Evolutionary conservation across 2,329 filamentous ascomycete genomes (phyloP).

Genomic region (Epichloe coenophiala): DNA sequence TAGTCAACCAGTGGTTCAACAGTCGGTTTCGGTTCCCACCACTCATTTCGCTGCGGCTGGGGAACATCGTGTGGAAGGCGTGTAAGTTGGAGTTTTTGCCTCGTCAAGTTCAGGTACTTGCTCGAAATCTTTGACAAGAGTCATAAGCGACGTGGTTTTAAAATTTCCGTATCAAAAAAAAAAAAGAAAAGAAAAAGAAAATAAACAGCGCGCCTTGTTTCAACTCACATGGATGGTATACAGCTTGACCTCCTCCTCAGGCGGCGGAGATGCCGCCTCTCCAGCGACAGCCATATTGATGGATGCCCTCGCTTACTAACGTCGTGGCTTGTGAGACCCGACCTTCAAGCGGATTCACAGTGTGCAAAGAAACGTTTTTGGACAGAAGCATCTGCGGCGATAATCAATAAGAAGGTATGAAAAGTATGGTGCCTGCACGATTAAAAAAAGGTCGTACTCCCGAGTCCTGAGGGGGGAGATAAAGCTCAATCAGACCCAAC

Average conservation of each 20-base stretch:
- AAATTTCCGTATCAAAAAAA: too few species aligned
- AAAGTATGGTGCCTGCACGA: too few species aligned
- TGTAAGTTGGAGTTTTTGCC: constrained; percentile 52
- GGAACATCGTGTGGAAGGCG: constrained; percentile 47
- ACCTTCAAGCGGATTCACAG: not conserved
- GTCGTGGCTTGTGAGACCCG: not conserved
- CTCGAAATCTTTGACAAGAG: constrained; percentile 42
- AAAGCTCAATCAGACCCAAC: too few species aligned
- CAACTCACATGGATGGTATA: constrained; percentile 44
- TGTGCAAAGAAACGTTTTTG: too few species aligned
- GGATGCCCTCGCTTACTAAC: not conserved
- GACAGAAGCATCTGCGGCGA: too few species aligned
- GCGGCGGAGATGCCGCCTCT: constrained; percentile 9
- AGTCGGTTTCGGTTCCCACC: constrained; percentile 46
- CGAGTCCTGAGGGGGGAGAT: too few species aligned
- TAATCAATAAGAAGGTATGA: too few species aligned
- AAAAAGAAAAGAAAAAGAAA: not conserved
- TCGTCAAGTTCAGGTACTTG: constrained; percentile 53
- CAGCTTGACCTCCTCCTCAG: constrained; percentile 33
- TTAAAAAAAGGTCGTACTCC: too few species aligned
- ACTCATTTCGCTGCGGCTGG: constrained; percentile 32
- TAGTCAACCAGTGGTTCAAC: constrained; percentile 53
- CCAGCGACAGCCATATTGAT: constrained; percentile 4
- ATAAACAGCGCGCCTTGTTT: not conserved
- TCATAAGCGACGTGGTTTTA: not conserved